phyloP scores from a whole-genome alignment of 2,329 filamentous ascomycete genomes.

The Ceratocystis harringtonii region DNA sequence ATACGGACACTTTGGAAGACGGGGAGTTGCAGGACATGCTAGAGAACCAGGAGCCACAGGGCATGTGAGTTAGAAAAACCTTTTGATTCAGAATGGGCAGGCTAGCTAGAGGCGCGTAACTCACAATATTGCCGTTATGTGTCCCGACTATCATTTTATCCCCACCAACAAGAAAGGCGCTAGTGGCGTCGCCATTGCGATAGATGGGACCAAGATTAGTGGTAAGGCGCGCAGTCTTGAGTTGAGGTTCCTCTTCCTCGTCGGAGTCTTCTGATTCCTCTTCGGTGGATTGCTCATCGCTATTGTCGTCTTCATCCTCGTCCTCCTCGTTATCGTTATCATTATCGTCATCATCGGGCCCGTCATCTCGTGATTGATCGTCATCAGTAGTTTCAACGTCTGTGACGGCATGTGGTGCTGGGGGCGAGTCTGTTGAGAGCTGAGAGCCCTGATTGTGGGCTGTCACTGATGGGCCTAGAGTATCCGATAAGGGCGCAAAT shows the following conservation, averaged over 20 bases:
- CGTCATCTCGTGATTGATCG: constrained; percentile 6
- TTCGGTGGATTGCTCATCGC: constrained; percentile 24
- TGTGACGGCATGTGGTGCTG: not conserved
- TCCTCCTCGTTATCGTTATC: constrained; percentile 20
- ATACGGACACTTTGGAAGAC: constrained; percentile 66
- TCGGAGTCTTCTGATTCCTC: constrained; percentile 54
- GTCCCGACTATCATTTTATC: constrained; percentile 98
- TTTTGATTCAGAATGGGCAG: not conserved
- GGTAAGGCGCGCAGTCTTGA: constrained; percentile 86
- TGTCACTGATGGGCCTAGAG: not conserved
- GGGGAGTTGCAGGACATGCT: constrained; percentile 79
- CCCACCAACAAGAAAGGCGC: constrained; percentile 73
- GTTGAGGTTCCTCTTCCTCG: constrained; percentile 76
- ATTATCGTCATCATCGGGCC: constrained; percentile 17
- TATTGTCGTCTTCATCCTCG: constrained; percentile 27
- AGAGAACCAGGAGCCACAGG: constrained; percentile 21
- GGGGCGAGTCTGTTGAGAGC: not conserved
- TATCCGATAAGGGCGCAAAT: not conserved
- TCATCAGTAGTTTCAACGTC: not conserved
- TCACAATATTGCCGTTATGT: constrained; percentile 89
- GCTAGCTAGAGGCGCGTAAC: constrained; percentile 22
- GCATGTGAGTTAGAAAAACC: not conserved
- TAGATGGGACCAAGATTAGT: constrained; percentile 67
- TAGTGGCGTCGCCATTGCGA: constrained; percentile 88
- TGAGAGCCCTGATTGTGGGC: not conserved